These are phyloP conservation scores for Candida sanyaensis DNA, from an alignment of 1,139 yeast species.

Conservation along the genomic window DNA sequence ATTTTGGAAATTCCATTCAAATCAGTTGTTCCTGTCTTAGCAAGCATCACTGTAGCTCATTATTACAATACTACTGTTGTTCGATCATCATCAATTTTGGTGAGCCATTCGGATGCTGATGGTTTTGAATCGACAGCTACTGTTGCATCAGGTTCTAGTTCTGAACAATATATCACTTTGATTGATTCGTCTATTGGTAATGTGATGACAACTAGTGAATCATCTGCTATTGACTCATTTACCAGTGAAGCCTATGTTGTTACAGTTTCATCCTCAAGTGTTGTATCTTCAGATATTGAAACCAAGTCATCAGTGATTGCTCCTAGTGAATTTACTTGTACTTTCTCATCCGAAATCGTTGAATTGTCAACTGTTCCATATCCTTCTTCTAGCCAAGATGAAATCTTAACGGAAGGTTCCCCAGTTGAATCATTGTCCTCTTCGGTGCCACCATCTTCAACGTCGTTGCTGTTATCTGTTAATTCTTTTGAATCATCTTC, in stretches of 20 bases:
- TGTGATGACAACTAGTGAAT: too few relatives aligned
- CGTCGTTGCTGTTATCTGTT: too few relatives aligned
- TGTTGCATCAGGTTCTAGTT: not conserved
- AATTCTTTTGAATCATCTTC: too few relatives aligned
- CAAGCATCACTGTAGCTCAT: not conserved
- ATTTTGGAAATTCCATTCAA: slow-evolving; percentile 14
- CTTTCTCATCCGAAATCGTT: too few relatives aligned
- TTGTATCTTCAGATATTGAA: not conserved
- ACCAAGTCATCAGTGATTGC: not conserved
- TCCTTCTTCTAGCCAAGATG: too few relatives aligned
- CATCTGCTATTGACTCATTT: not conserved
- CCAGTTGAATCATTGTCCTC: too few relatives aligned
- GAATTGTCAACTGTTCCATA: too few relatives aligned
- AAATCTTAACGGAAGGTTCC: too few relatives aligned
- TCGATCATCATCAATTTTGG: slow-evolving; percentile 5
- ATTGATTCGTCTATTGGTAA: too few relatives aligned
- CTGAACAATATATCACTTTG: not conserved
- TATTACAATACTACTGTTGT: not conserved
- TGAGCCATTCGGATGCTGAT: not conserved
- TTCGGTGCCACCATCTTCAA: too few relatives aligned
- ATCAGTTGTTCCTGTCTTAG: not conserved
- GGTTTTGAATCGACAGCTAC: not conserved
- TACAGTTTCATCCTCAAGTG: not conserved
- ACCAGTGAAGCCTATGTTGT: too few relatives aligned
- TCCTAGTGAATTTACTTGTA: not conserved